These are phyloP conservation scores for Mycena metata DNA, from an alignment of 768 basidiomycete species.

Conservation along the genomic window DNA sequence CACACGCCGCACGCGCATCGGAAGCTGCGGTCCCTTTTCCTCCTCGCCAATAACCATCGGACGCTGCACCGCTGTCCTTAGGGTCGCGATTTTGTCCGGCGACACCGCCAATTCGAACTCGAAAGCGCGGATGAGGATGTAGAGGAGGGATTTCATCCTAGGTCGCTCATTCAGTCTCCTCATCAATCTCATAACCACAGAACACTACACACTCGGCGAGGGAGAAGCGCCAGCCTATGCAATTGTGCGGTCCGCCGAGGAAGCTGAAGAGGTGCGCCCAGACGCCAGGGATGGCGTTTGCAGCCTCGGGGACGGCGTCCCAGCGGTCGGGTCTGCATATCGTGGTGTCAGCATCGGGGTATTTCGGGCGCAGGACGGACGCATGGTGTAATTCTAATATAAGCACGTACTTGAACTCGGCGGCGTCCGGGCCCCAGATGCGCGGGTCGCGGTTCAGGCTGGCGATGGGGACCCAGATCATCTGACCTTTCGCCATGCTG, in stretches of 20 bases:
- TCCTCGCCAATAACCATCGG: conserved; percentile 44
- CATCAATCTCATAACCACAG: too few species aligned
- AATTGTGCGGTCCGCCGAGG: too few species aligned
- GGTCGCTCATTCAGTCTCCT: too few species aligned
- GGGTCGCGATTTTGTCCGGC: conserved; percentile 41
- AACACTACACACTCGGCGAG: conserved; percentile 60
- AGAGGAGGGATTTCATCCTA: conserved; percentile 51
- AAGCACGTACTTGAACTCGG: conserved; percentile 52
- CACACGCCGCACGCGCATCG: too few species aligned
- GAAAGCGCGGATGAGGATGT: conserved; percentile 50
- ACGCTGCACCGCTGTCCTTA: conserved; percentile 43
- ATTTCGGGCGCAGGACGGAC: too few species aligned
- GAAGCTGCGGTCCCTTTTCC: conserved; percentile 16
- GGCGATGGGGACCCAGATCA: conserved; percentile 49
- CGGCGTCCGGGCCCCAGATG: conserved; percentile 50
- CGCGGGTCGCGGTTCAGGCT: conserved; percentile 52
- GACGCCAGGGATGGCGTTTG: too few species aligned
- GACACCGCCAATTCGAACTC: conserved; percentile 54
- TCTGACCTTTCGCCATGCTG: conserved; percentile 42
- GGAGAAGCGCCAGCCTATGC: conserved; percentile 62
- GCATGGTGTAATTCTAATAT: too few species aligned
- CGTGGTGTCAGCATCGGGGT: too few species aligned
- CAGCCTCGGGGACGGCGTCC: too few species aligned
- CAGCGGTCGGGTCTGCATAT: conserved; percentile 60
- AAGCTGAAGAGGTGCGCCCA: too few species aligned